Base-by-base conservation (phyloP, 495 filamentous ascomycete species). In the Emericellopsis terricola region DNA sequence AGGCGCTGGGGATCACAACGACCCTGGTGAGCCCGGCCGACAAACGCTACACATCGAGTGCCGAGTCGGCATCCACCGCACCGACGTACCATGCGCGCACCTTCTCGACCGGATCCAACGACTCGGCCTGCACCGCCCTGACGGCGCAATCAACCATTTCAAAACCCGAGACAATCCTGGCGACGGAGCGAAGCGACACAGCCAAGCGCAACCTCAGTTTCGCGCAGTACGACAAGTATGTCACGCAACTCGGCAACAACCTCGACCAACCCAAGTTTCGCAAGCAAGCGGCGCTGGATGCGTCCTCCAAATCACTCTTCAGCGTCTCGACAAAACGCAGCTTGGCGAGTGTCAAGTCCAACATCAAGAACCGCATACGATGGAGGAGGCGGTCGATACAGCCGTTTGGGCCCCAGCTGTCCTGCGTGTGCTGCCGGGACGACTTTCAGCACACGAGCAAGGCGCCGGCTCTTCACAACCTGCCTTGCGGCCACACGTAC, bases 401-500 rank as follows among this genome's bases (percentile, higher is more conserved):
- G 3, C 29, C 34, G 13, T 13, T 15, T 20, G 21, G 38, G 13
- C 17, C 46, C 45, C 40, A 47, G 4, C 24, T 41, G 33, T 28
- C 59, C 15, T 71, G 65, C 28, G 55, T 64, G 24, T 66, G 64
- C 40, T 69, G 64, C 38, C 55, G 59, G 28, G 61, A 68, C 28
- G 57, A 67, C 35, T 55, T 16, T 8, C 24, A 1, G 13, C n/a
- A 11, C 27, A 24, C n/a, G 19, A 10, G 15, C 18, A 4, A 35
- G 9, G 17, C 15, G 49, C 52, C 8, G 51, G 51, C 31, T 30
- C 46, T 63, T n/a, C 47, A 56, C 27, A 58, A 57, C 17, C 48
- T 72, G 2, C 61, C 57, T 3, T 72, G 68, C 43, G 53, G 56
- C 8, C 67, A 72, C 41, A 59, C 44, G 18, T 71, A 69, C 38